Conservation (phyloP, 345 rosid species). For the Eucalyptus sideroxylon region DNA sequence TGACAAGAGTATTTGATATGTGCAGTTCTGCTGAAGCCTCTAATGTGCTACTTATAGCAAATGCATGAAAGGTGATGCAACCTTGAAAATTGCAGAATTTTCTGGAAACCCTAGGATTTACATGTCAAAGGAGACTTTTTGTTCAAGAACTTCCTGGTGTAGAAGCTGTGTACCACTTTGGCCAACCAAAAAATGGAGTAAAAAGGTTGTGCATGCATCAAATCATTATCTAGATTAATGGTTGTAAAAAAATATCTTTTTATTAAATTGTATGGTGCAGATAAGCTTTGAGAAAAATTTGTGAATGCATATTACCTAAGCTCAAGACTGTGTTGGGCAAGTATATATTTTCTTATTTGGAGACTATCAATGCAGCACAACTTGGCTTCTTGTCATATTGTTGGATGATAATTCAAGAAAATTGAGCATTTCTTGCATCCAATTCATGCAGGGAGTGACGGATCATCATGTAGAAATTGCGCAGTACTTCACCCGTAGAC, state of each 20-base stretch:
- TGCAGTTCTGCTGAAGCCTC: neutral
- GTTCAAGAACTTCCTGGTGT: neutral
- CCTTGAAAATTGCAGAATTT: neutral
- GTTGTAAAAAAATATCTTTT: neutral
- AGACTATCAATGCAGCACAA: neutral
- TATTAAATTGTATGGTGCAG: neutral
- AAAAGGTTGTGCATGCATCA: neutral
- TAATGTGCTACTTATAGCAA: neutral
- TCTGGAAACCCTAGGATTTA: neutral
- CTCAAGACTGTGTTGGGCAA: neutral
- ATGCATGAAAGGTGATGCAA: neutral
- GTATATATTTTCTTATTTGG: neutral
- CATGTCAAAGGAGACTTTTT: neutral
- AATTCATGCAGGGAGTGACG: slow-evolving; percentile 49
- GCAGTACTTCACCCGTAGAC: slow-evolving; percentile 68
- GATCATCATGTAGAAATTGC: slow-evolving; percentile 51
- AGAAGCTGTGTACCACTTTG: neutral
- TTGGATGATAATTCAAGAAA: neutral
- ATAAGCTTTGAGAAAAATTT: neutral
- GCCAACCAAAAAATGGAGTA: neutral
- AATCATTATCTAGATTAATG: neutral
- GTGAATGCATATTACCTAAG: neutral
- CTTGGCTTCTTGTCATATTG: neutral
- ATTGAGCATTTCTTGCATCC: neutral
- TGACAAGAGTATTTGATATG: neutral